Evolutionary conservation across 2,329 filamentous ascomycete species (phyloP).

Genomic region (Aspergillus transmontanensis): DNA sequence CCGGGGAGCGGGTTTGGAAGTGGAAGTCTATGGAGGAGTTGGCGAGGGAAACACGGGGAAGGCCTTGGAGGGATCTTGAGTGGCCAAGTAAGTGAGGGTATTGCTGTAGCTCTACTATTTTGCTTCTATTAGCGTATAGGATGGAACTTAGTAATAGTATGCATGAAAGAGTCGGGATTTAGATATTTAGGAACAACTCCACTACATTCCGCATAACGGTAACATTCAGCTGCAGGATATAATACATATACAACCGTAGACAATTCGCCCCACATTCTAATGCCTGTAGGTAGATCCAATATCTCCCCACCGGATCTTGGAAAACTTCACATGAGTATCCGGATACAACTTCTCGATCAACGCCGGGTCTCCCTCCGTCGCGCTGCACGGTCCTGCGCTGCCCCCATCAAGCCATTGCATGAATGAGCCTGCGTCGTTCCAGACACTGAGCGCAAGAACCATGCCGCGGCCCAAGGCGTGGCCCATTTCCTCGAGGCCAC

Average conservation of each 20-base stretch:
- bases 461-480: constrained; percentile 58
- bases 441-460: constrained; percentile 63
- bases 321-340: constrained; percentile 56
- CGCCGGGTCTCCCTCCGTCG: constrained; percentile 55
- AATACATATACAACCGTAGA: not conserved
- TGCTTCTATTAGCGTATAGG: not conserved
- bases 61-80: constrained; percentile 25
- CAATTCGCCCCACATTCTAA: not conserved
- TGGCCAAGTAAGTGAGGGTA: constrained; percentile 18
- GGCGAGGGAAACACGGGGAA: constrained; percentile 27
- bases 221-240: not conserved
- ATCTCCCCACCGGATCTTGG: constrained; percentile 63
- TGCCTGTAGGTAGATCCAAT: constrained; percentile 54
- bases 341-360: constrained; percentile 52
- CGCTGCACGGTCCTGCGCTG: constrained; percentile 56
- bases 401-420: constrained; percentile 62
- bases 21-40: constrained; percentile 34
- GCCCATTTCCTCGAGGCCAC: constrained; percentile 59
- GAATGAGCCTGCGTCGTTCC: constrained; percentile 56
- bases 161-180: not conserved
- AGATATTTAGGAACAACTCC: no score
- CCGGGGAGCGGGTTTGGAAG: constrained; percentile 28
- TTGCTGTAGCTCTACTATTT: not conserved
- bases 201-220: not conserved
- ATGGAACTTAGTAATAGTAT: not conserved